Conservation (phyloP, 495 filamentous ascomycete species). For the Pyrenula massariospora region DNA sequence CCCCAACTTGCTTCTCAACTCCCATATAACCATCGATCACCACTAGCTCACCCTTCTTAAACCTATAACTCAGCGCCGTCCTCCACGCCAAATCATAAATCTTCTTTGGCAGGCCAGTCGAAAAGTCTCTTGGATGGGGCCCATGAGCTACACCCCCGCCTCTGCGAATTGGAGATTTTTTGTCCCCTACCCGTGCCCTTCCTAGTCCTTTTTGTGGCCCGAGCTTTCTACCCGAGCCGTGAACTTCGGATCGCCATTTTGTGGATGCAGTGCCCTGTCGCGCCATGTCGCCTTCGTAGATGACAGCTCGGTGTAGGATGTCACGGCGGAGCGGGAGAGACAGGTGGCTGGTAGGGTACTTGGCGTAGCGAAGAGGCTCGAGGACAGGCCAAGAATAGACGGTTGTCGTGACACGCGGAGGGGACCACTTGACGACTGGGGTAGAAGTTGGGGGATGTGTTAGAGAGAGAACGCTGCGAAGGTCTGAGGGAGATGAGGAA, state of each 20-base stretch:
- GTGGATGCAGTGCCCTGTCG: constrained; percentile 78
- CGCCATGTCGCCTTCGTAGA: constrained; percentile 85
- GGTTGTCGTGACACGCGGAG: constrained; percentile 53
- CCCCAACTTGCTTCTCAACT: constrained; percentile 38
- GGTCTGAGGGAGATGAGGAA: constrained; percentile 14
- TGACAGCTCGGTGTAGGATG: constrained; percentile 80
- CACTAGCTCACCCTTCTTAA: constrained; percentile 72
- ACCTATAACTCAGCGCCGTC: constrained; percentile 86
- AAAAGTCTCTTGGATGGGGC: constrained; percentile 81
- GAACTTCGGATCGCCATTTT: constrained; percentile 75
- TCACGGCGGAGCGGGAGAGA: constrained; percentile 79
- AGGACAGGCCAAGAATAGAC: constrained; percentile 83
- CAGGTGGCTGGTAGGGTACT: constrained; percentile 73
- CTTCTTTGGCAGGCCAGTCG: constrained; percentile 69
- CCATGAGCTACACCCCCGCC: constrained; percentile 84
- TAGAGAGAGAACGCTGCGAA: constrained; percentile 26
- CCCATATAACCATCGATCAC: constrained; percentile 65
- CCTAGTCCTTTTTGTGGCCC: constrained; percentile 78
- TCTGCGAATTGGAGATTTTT: constrained; percentile 67
- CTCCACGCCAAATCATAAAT: constrained; percentile 95
- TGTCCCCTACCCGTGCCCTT: constrained; percentile 63
- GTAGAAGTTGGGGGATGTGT: constrained; percentile 13
- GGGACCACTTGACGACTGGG: constrained; percentile 1
- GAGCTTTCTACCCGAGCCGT: constrained; percentile 69
- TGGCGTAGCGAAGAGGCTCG: constrained; percentile 68